Conservation (phyloP, 2,329 filamentous ascomycete species). For the Arthrobotrys pseudoclavata region DNA sequence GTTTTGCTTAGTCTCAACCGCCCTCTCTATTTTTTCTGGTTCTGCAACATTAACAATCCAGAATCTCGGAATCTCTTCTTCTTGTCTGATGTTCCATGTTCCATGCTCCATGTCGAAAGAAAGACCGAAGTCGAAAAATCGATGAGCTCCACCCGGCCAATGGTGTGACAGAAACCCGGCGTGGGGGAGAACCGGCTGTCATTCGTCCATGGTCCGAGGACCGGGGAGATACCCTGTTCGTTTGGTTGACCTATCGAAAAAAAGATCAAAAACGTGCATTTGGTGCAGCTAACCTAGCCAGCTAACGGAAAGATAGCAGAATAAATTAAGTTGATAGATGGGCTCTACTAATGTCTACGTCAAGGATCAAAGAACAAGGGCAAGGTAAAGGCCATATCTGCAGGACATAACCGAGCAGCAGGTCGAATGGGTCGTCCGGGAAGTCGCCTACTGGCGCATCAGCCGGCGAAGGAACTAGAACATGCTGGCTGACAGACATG, state of each 20-base stretch:
- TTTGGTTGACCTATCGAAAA: conserved; percentile 7
- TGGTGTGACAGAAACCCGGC: conserved; percentile 45
- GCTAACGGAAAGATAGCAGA: neutral
- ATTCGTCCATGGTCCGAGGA: conserved; percentile 43
- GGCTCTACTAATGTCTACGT: neutral
- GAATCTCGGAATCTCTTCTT: conserved; percentile 5
- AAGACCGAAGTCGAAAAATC: neutral
- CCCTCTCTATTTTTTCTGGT: neutral
- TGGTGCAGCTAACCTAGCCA: neutral
- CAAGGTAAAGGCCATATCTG: conserved; percentile 26
- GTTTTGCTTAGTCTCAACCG: neutral
- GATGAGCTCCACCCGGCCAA: conserved; percentile 21
- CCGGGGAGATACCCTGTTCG: conserved; percentile 17
- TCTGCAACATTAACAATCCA: neutral
- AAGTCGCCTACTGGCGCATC: conserved; percentile 37
- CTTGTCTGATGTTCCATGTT: neutral
- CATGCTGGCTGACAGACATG: conserved; percentile 2
- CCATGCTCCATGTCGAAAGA: conserved; percentile 1
- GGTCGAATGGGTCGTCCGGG: conserved; percentile 12
- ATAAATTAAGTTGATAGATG: neutral
- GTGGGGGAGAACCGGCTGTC: conserved; percentile 36
- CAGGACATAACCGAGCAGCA: conserved; percentile 54
- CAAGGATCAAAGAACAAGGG: conserved; percentile 3
- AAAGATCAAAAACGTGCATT: conserved; percentile 9
- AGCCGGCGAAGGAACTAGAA: conserved; percentile 8